Base-by-base conservation (phyloP, 2,329 filamentous ascomycete species). In the Fusarium pseudocircinatum region DNA sequence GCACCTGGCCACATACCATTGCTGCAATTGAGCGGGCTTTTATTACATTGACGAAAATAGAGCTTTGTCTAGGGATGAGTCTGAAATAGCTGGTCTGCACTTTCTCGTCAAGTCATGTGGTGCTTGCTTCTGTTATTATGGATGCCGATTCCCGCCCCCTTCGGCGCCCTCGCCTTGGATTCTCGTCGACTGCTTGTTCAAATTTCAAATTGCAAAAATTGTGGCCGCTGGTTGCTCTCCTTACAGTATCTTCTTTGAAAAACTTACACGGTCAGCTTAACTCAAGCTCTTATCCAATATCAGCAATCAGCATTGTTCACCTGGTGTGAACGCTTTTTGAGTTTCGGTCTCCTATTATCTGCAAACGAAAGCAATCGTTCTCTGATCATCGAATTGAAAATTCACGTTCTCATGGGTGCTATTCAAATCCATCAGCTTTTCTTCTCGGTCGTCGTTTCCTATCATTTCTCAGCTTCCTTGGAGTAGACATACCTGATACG, bases 1-100 rank as follows among this genome's bases (percentile, higher is more conserved):
- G 50, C 24, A 60, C 40, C 50, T 56, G 18, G 49, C 46, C 32
- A 43, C 72, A 74, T 75, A 61, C 72, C 72, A 67, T 63, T 47
- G 40, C 42, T 47, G 7, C 44, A 37, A 49, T 34, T 57, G 30
- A 42, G 50, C 56, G 37, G 24, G 30, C 52, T 61, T 58, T 37
- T 14, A 58, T 69, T 57, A 36, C 30, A 36, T 42, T n/a, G 18
- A 28, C 24, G 26, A 37, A 43, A 54, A 26, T 60, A 47, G 59
- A 47, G 36, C 32, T 20, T 60, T 34, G 44, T 54, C 70, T 34
- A 74, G 72, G 72, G 72, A 74, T 66, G 46, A 24, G 14, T 39
- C 39, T 34, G n/a, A 34, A 37, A 42, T 46, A 32, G 24, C 37
- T 40, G 15, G 39, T 32, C 39, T n/a, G 43, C 16, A 60, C 26